Percentiles rank a stretch among this genome's conserved stretches.
Conservation (phyloP, 2,329 filamentous ascomycete species). For the Botryotinia globosa region DNA sequence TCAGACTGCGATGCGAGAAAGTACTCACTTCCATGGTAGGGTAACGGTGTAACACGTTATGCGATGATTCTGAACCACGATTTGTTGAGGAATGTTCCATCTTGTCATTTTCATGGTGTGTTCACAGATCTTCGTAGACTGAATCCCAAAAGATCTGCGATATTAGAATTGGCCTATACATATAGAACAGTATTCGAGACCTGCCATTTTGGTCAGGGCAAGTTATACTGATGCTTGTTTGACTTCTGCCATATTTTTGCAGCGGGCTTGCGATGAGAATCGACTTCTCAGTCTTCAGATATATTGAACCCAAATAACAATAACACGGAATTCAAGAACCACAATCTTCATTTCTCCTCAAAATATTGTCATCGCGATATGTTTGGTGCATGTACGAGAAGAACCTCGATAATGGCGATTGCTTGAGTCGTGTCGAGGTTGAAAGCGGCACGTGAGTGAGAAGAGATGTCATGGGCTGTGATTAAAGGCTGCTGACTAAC, state of each 20-base stretch:
- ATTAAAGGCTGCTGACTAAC: background rate
- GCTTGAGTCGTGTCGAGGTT: background rate
- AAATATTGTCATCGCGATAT: background rate
- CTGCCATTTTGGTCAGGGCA: background rate
- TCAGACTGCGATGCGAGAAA: background rate
- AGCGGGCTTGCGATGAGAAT: background rate
- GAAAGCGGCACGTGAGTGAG: background rate
- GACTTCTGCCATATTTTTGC: background rate
- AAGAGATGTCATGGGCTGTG: background rate
- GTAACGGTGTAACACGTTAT: background rate
- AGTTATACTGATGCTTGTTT: background rate
- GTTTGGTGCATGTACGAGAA: background rate
- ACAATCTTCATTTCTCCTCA: background rate
- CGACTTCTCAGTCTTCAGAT: background rate
- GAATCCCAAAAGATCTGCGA: background rate
- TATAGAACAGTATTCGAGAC: background rate
- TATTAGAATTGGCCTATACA: background rate
- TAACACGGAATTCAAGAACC: too few relatives aligned
- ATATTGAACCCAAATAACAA: too few relatives aligned
- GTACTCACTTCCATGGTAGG: background rate
- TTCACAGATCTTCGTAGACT: background rate
- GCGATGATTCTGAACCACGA: background rate
- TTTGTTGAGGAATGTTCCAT: background rate
- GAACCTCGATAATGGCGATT: background rate
- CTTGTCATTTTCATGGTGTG: background rate